Conservation (phyloP, 768 basidiomycete genomes). For the Austroboletus festivus region DNA sequence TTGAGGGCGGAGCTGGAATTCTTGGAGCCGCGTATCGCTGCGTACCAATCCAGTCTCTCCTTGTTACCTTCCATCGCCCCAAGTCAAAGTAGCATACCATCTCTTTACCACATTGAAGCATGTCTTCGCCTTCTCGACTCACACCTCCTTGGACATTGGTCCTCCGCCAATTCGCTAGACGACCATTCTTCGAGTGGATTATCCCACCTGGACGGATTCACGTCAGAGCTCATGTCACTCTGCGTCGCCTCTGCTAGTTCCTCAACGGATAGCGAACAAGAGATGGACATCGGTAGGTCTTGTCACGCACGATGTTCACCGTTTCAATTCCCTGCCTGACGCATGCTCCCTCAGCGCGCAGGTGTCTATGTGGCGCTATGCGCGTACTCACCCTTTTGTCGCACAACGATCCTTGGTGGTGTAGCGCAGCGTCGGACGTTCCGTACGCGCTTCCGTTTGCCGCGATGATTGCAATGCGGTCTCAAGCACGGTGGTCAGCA, state of each 20-base stretch:
- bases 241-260: constrained; percentile 48
- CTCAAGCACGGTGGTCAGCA: constrained; percentile 30
- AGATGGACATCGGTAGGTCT: constrained; percentile 18
- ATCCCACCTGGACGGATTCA: constrained; percentile 29
- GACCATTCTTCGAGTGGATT: constrained; percentile 10
- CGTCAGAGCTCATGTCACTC: constrained; percentile 47
- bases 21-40: constrained; percentile 36
- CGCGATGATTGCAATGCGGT: constrained; percentile 43
- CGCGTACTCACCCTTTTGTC: constrained; percentile 72
- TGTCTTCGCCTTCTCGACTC: constrained; percentile 61
- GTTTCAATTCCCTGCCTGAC: too few species aligned
- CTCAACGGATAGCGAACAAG: constrained; percentile 20
- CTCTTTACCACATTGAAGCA: constrained; percentile 48
- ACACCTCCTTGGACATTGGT: constrained; percentile 61
- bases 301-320: neutral
- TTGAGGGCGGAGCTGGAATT: constrained; percentile 39
- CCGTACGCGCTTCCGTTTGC: constrained; percentile 45
- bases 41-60: constrained; percentile 40
- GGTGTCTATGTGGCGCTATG: constrained; percentile 55
- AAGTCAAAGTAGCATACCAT: constrained; percentile 26
- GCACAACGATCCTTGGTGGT: constrained; percentile 60
- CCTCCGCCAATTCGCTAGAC: constrained; percentile 10
- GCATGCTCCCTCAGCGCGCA: constrained; percentile 31
- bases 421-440: constrained; percentile 45
- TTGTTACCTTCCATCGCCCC: constrained; percentile 31